A percentile compares a stretch with the other conserved stretches of the same genome.
Evolutionary conservation across 2,329 filamentous ascomycete genomes (phyloP).

Genomic region (Aaosphaeria arxii): DNA sequence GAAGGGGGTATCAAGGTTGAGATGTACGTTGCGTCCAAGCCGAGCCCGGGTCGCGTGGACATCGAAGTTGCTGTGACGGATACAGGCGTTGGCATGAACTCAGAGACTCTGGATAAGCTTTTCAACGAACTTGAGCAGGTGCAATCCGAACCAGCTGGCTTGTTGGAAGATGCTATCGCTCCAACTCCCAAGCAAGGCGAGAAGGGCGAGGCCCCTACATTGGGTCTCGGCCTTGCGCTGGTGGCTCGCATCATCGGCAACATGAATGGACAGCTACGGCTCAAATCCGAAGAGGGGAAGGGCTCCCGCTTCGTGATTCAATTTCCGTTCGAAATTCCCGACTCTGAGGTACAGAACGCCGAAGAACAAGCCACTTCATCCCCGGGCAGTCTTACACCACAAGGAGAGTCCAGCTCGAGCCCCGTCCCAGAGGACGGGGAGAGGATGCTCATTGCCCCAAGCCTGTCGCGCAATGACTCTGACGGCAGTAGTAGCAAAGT

Average conservation of each 20-base stretch:
- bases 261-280: slow-evolving; percentile 81
- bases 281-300: slow-evolving; percentile 79
- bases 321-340: slow-evolving; percentile 68
- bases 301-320: slow-evolving; percentile 81
- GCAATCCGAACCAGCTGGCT: slow-evolving; percentile 24
- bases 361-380: background rate
- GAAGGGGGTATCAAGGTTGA: slow-evolving; percentile 69
- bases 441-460: slow-evolving; percentile 56
- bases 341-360: slow-evolving; percentile 20
- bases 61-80: slow-evolving; percentile 76
- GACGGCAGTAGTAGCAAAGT: slow-evolving; percentile 6
- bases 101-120: slow-evolving; percentile 55
- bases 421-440: slow-evolving; percentile 46
- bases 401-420: slow-evolving; percentile 4
- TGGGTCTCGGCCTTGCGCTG: slow-evolving; percentile 82
- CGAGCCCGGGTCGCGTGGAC: slow-evolving; percentile 51
- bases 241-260: slow-evolving; percentile 85
- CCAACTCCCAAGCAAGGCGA: slow-evolving; percentile 29
- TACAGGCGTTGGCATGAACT: slow-evolving; percentile 65
- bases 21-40: slow-evolving; percentile 53
- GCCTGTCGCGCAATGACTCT: slow-evolving; percentile 21
- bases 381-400: background rate
- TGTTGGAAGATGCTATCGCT: slow-evolving; percentile 29
- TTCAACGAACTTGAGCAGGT: slow-evolving; percentile 68
- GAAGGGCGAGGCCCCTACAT: slow-evolving; percentile 45